Evolutionary conservation across 768 basidiomycete species (phyloP), one percentile per base, ranked within the genome.

Genomic region (Lactifluus echinatus): DNA sequence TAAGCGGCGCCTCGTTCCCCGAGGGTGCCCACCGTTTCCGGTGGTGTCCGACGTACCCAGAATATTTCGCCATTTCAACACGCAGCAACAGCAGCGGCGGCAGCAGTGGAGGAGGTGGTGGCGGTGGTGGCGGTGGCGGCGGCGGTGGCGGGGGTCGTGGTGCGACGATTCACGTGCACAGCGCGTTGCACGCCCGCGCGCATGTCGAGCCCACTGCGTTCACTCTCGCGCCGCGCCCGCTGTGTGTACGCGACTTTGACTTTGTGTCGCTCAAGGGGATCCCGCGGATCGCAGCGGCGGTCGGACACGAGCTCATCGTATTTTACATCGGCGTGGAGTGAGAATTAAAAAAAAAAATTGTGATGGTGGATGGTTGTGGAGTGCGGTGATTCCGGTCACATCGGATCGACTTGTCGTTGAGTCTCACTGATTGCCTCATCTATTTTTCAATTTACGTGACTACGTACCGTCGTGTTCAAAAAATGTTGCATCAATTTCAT

Each of bases 41-140:
- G 84, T 88, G 89, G 89, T 89, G 84, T 63, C 82, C 77, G 23
- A 85, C 86, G 15, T 81, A 80, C 67, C 77, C 87, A 10, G 83
- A 87, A 53, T 84, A 84, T 64, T 92, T 92, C 70, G 89, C 85
- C 37, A 81, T 90, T 53, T 83, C 87, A 8, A 76, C 83, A 6
- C 75, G 78, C 64, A 78, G 43, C 34, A 23, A 8, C n/a, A 31
- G 31, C 11, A 31, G 31, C 31, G 31, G 8, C 31, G 31, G 31
- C 2, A 11, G 4, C 31, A 11, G 3, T 11, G 31, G 29, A 2
- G 29, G 11, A 12, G 40, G 40, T 6, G 5, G 17, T 4, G 5
- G 17, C 8, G 37, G 17, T 6, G 17, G 37, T 8, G 37, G 37
- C 8, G 8, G 37, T n/a, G 37, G 37, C n/a, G 17, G 37, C n/a